Evolutionary conservation across 2,329 filamentous ascomycete genomes (phyloP).

Genomic region (Shiraia bambusicola): DNA sequence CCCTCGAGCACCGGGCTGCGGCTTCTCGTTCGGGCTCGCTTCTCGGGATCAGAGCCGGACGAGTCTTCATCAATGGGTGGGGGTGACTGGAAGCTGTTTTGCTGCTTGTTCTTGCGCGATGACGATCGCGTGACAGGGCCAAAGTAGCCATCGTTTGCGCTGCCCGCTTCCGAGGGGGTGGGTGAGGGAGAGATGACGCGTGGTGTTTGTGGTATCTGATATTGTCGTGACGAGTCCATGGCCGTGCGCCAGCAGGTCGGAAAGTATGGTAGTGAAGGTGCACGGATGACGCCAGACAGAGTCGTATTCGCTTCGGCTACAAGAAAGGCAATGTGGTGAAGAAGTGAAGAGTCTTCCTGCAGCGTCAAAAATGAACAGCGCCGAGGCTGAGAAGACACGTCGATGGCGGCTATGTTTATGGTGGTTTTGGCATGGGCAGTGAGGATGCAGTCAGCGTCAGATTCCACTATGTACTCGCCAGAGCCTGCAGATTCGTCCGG

Average conservation of each 20-base stretch:
- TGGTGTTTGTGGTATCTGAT: constrained; percentile 72
- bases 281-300: constrained; percentile 59
- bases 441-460: constrained; percentile 16
- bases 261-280: constrained; percentile 63
- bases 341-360: constrained; percentile 12
- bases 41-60: constrained; percentile 57
- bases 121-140: constrained; percentile 78
- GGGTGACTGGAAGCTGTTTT: constrained; percentile 55
- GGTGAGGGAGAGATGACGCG: constrained; percentile 90
- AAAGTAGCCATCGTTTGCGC: constrained; percentile 62
- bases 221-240: constrained; percentile 52
- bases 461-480: constrained; percentile 14
- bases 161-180: constrained; percentile 47
- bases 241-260: constrained; percentile 39
- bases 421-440: constrained; percentile 28
- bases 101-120: constrained; percentile 58
- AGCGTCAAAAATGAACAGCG: constrained; percentile 11
- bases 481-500: constrained; percentile 38
- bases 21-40: constrained; percentile 68
- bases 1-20: constrained; percentile 62
- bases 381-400: constrained; percentile 20
- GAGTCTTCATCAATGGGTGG: constrained; percentile 63
- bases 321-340: constrained; percentile 29
- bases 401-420: constrained; percentile 14
- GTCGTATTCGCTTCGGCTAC: constrained; percentile 36